Evolutionary conservation across 371 early-diverging fungal species (phyloP).

Genomic region (Haplosporangium sp.): DNA sequence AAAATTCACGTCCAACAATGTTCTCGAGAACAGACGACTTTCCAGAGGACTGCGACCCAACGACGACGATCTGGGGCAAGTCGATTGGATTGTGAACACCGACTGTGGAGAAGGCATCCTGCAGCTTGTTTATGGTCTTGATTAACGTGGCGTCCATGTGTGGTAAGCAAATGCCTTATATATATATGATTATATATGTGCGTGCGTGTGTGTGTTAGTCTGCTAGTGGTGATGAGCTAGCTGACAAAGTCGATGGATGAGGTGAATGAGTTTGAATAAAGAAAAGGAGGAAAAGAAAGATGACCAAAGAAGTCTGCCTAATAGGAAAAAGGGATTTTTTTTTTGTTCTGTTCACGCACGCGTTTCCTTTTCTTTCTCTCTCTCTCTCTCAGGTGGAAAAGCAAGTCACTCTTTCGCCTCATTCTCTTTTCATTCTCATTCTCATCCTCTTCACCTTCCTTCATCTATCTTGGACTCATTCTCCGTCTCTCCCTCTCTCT

Average conservation of each 20-base stretch:
- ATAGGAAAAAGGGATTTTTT: background rate
- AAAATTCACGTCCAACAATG: constrained; percentile 98
- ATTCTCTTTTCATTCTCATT: background rate
- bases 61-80: constrained; percentile 98
- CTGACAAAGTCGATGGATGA: background rate
- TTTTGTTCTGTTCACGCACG: background rate
- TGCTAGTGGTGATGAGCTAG: background rate
- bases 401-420: background rate
- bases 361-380: background rate
- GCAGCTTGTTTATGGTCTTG: constrained; percentile 88
- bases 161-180: too few species aligned
- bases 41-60: constrained; percentile 98
- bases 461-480: background rate
- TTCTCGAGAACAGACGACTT: constrained; percentile 99
- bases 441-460: background rate
- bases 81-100: constrained; percentile 97
- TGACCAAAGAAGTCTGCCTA: background rate
- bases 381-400: background rate
- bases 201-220: too few species aligned
- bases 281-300: background rate
- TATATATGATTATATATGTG: too few species aligned
- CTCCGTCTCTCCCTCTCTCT: background rate
- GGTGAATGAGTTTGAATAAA: background rate
- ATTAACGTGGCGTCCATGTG: constrained; percentile 68
- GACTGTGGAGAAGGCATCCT: constrained; percentile 97